Evolutionary conservation across 2,329 filamentous ascomycete species (phyloP), one percentile per base, ranked within the genome.

Genomic region (Shiraia sp.): DNA sequence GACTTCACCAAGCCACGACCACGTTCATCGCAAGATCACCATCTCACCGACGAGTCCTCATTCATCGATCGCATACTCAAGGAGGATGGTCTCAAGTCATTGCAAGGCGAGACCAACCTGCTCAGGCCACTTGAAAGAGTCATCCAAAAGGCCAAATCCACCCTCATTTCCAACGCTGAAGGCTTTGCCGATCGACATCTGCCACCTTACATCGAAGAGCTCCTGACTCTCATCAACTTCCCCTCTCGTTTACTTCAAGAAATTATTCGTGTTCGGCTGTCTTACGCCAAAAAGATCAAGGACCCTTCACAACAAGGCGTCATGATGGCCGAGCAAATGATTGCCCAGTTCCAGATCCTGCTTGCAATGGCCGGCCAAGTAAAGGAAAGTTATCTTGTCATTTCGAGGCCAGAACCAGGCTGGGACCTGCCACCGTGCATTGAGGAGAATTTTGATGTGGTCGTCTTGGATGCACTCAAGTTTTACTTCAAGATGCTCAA

Each of bases 401-500:
- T 97, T 36, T 89, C 90, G 15, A 83, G 89, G 54, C 87, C 90
- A 1, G 88, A 97, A 68, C 83, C 87, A 14, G 92, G 93, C 32
- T 99, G 93, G 93, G 90, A 97, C 58, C 73, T 97, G 40, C 93
- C 93, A 2, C 90, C 91, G 7, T 96, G 91, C 70, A 95, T 99
- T 51, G 93, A 97, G 64, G 93, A 99, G 65, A 90, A 90, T 29
- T 99, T 97, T 61, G 93, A 97, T 65, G 81, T 86, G 24, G 89
- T 95, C 13, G 89, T 97, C 8, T 73, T 99, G 30, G 92, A 96
- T 61, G 91, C 92, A 0, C 76, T 99, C 56, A 95, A 92, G 67
- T 97, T 96, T 69, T 99, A 99, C 72, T 99, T 99, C 79, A 93
- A 92, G 68, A 91, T 99, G 81, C 77, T 99, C 31, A 96, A 97